Conservation (phyloP, 1,139 yeast genomes). For the Geotrichum histeridarum region DNA sequence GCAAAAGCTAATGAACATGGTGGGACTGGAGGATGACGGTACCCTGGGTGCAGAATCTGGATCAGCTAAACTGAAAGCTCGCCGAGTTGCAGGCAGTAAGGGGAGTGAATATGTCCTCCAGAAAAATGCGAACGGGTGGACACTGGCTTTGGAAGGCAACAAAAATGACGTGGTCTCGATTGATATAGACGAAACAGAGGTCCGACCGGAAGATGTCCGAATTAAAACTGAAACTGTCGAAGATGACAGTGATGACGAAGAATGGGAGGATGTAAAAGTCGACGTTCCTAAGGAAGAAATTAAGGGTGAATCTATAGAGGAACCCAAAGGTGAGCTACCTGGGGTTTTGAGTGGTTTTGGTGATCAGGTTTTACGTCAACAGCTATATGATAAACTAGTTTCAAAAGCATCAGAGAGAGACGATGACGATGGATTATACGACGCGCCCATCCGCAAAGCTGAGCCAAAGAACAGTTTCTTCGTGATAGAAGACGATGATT, state of each 20-base stretch:
- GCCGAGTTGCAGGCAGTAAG: slow-evolving; percentile 80
- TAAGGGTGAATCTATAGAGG: slow-evolving; percentile 1
- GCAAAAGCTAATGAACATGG: slow-evolving; percentile 75
- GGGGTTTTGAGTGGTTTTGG: slow-evolving; percentile 30
- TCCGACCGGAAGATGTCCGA: slow-evolving; percentile 26
- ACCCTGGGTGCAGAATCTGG: slow-evolving; percentile 31
- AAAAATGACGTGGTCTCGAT: slow-evolving; percentile 33
- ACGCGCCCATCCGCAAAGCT: neutral
- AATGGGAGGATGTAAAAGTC: slow-evolving; percentile 56
- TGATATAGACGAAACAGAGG: slow-evolving; percentile 21
- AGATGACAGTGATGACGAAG: slow-evolving; percentile 38
- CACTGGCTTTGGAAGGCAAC: slow-evolving; percentile 55
- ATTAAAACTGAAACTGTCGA: slow-evolving; percentile 13
- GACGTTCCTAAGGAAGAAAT: slow-evolving; percentile 19
- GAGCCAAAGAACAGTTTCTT: slow-evolving; percentile 9
- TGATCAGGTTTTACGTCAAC: slow-evolving; percentile 27
- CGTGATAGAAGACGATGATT: slow-evolving; percentile 10
- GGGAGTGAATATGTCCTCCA: slow-evolving; percentile 71
- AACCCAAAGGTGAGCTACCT: slow-evolving; percentile 19
- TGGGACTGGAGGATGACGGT: slow-evolving; percentile 70
- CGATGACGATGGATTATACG: neutral
- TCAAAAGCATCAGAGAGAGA: slow-evolving; percentile 11
- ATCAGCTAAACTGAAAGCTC: slow-evolving; percentile 29
- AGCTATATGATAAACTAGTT: slow-evolving; percentile 26
- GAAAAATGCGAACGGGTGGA: slow-evolving; percentile 82